Conservation (phyloP, 805 yeast species). For the Candida argentea region DNA sequence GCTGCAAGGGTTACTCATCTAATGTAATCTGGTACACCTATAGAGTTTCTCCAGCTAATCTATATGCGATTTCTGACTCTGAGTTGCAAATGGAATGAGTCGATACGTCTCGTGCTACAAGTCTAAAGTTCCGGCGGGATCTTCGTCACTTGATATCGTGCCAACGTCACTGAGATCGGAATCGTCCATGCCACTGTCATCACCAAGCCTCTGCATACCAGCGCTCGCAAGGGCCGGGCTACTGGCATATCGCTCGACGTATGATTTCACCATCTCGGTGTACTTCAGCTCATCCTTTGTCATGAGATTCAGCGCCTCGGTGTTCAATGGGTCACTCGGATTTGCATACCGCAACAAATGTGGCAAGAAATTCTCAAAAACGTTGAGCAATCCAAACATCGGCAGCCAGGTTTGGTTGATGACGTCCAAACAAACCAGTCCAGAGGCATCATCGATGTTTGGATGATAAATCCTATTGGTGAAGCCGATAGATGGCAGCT, state of each 20-base stretch:
- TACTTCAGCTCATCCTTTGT: conserved; percentile 59
- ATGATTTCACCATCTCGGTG: conserved; percentile 57
- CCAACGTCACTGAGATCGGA: conserved; percentile 41
- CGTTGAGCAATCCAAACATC: conserved; percentile 84
- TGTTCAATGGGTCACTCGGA: conserved; percentile 87
- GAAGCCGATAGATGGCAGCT: conserved; percentile 93
- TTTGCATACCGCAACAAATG: conserved; percentile 88
- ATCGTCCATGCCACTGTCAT: conserved; percentile 23
- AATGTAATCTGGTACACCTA: no score
- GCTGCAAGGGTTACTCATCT: no score
- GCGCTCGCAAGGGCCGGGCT: conserved; percentile 33
- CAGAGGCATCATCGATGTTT: conserved; percentile 82
- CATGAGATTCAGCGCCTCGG: conserved; percentile 78
- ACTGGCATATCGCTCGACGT: conserved; percentile 57
- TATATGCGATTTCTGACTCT: no score
- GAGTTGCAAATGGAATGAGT: no score
- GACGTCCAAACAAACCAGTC: conserved; percentile 91
- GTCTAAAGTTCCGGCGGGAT: conserved; percentile 8
- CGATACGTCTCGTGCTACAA: no score
- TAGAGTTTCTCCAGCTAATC: no score
- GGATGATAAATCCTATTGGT: conserved; percentile 90
- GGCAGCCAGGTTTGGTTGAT: conserved; percentile 98
- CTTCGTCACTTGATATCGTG: conserved; percentile 39
- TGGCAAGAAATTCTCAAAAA: conserved; percentile 88
- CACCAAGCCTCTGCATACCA: conserved; percentile 21